Base-by-base conservation (phyloP, 2,329 filamentous ascomycete genomes). In the Aspergillus persii region DNA sequence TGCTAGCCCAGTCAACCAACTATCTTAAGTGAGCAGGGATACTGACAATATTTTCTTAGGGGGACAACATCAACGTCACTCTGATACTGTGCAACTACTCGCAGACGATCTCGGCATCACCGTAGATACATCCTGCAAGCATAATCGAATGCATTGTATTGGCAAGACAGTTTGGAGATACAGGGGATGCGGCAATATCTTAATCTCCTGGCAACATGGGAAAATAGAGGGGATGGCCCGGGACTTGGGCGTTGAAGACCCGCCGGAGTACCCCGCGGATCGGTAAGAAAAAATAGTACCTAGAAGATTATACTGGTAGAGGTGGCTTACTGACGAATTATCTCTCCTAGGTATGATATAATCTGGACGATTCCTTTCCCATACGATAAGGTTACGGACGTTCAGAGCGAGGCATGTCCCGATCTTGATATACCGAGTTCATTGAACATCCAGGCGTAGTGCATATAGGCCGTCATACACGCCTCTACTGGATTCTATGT, bases 291-390 rank as follows among this genome's bases (percentile, higher is more conserved):
- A 31, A 3, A 31, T 8, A 31, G 8, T 8, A 8, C 30, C 30
- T 31, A 31, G 30, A 31, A 31, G 30, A 6, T 8, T 31, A 2
- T 8, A 5, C 30, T 31, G 30, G 30, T 31, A 2, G 8, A 6
- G 2, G 6, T 31, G 30, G 30, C 8, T 31, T 5, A 12, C n/a
- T 55, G 6, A 36, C 47, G 2, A 12, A 41, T 65, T 33, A 66
- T 46, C 12, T 18, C 11, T 31, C 26, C 2, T 50, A 73, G 70
- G 23, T 73, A 67, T 33, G 70, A 73, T 46, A 41, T 73, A 6
- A 68, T 71, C 30, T 73, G 70, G 70, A 72, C 65, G 1, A 64
- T 68, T 44, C 68, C 69, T 4, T 69, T 59, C 48, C 69, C 70
- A 2, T 72, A 69, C 59, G 46, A 64, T n/a, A 65, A 66, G 15